phyloP scores from a whole-genome alignment of 768 basidiomycete species.

The Infundibulicybe gibba region DNA sequence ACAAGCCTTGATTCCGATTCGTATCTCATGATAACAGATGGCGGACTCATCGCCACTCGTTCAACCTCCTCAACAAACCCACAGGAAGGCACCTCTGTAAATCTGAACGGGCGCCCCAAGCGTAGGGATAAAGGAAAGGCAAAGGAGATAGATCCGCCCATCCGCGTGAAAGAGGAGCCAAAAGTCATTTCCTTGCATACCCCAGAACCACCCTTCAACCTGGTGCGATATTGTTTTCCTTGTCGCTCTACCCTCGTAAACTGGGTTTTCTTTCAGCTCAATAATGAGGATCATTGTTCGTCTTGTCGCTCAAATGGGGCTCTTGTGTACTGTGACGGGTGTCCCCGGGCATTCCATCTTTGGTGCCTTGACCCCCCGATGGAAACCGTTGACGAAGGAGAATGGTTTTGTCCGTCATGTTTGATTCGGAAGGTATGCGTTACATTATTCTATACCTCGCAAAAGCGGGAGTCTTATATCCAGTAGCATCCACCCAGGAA shows the following conservation, averaged over 20 bases:
- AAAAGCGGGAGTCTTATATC: constrained; percentile 11
- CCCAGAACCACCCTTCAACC: constrained; percentile 40
- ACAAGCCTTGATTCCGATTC: constrained; percentile 47
- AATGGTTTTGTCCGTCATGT: constrained; percentile 83
- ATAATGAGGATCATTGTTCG: constrained; percentile 84
- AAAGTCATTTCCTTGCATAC: constrained; percentile 38
- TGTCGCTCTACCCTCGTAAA: constrained; percentile 2
- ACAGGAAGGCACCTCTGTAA: constrained; percentile 24
- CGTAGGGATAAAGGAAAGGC: constrained; percentile 54
- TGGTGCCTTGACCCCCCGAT: constrained; percentile 96
- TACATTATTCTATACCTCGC: constrained; percentile 7
- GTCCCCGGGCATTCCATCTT: constrained; percentile 93
- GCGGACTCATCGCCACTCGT: constrained; percentile 58
- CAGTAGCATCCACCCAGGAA: constrained; percentile 65
- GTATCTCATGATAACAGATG: constrained; percentile 50
- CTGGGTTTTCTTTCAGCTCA: constrained; percentile 27
- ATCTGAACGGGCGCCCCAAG: constrained; percentile 26
- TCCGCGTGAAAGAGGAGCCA: constrained; percentile 53
- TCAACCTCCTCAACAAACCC: constrained; percentile 53
- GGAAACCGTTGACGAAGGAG: constrained; percentile 82
- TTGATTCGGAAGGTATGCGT: constrained; percentile 60
- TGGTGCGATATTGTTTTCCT: constrained; percentile 28
- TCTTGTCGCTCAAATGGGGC: constrained; percentile 80
- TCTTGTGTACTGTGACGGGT: constrained; percentile 96
- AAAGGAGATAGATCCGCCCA: constrained; percentile 37